Percentiles rank a stretch among this genome's conserved stretches.
Evolutionary conservation across 805 yeast genomes (phyloP).

Genomic region (Suhomyces pyralidae): DNA sequence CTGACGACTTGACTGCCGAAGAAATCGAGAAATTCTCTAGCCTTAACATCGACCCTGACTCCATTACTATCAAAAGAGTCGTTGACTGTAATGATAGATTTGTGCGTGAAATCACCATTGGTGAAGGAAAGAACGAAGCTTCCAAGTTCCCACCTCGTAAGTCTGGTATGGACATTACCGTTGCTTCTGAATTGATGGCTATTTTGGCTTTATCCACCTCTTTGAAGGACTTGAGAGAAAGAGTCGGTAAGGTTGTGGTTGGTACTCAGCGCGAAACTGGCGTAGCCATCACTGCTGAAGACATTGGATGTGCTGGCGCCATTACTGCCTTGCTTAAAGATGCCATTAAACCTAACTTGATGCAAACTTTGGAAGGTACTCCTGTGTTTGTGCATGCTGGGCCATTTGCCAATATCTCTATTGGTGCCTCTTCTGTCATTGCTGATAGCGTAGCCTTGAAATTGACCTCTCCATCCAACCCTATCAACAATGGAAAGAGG

Average conservation of each 20-base stretch:
- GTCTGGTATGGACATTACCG: constrained; percentile 82
- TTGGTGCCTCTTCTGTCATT: constrained; percentile 80
- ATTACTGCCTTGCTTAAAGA: constrained; percentile 77
- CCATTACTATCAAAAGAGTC: constrained; percentile 80
- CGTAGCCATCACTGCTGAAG: constrained; percentile 78
- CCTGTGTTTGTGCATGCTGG: constrained; percentile 89
- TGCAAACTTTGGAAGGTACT: constrained; percentile 87
- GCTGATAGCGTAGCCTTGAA: constrained; percentile 83
- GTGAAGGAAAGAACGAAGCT: constrained; percentile 76
- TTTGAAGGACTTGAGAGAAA: constrained; percentile 65
- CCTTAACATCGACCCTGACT: constrained; percentile 72
- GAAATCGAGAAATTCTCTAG: constrained; percentile 64
- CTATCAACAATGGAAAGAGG: constrained; percentile 42
- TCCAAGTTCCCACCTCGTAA: constrained; percentile 61
- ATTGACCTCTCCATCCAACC: constrained; percentile 54
- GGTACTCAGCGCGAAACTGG: constrained; percentile 64
- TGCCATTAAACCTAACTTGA: constrained; percentile 78
- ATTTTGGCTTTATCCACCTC: constrained; percentile 72
- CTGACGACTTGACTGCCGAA: constrained; percentile 68
- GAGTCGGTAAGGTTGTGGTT: constrained; percentile 74
- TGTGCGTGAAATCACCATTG: constrained; percentile 73
- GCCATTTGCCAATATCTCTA: constrained; percentile 84
- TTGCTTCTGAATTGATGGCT: constrained; percentile 86
- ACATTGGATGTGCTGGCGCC: constrained; percentile 84
- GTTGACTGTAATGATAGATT: constrained; percentile 83